phyloP scores from a whole-genome alignment of 768 basidiomycete species.

The Butyriboletus loyo region DNA sequence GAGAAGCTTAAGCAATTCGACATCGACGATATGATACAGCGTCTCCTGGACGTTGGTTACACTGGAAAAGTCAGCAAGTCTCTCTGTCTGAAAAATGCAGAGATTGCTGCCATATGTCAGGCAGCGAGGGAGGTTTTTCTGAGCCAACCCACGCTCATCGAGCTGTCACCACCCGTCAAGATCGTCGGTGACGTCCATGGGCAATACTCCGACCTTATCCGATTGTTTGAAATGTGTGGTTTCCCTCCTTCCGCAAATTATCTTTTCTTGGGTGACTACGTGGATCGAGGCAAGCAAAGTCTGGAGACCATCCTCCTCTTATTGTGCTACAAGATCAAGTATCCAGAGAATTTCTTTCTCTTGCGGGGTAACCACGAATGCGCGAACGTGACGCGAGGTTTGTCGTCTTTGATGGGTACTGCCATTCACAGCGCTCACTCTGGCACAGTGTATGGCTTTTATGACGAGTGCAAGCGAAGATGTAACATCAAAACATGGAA shows the following conservation, averaged over 20 bases:
- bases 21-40: conserved; percentile 97
- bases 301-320: conserved; percentile 96
- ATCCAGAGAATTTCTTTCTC: conserved; percentile 99
- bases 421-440: conserved; percentile 18
- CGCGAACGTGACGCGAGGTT: conserved; percentile 97
- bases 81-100: conserved; percentile 90
- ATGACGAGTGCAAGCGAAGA: conserved; percentile 99
- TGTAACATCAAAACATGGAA: conserved; percentile 99
- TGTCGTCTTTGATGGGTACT: conserved; percentile 33
- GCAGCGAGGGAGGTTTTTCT: conserved; percentile 96
- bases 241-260: conserved; percentile 97
- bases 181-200: conserved; percentile 99
- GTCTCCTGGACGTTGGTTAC: conserved; percentile 94
- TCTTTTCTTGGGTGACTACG: conserved; percentile 98
- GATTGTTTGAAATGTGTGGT: conserved; percentile 99
- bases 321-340: conserved; percentile 99
- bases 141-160: conserved; percentile 93
- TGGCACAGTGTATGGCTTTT: conserved; percentile 90
- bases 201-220: conserved; percentile 97
- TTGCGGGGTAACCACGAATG: conserved; percentile 98
- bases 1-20: conserved; percentile 74
- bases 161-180: conserved; percentile 97
- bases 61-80: conserved; percentile 98
- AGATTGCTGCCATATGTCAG: conserved; percentile 91
- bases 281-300: conserved; percentile 97